Percentiles rank a stretch among this genome's conserved stretches.
These are phyloP conservation scores for Globisporangium lucens DNA, from an alignment of 352 stramenopile species.

Conservation along the genomic window DNA sequence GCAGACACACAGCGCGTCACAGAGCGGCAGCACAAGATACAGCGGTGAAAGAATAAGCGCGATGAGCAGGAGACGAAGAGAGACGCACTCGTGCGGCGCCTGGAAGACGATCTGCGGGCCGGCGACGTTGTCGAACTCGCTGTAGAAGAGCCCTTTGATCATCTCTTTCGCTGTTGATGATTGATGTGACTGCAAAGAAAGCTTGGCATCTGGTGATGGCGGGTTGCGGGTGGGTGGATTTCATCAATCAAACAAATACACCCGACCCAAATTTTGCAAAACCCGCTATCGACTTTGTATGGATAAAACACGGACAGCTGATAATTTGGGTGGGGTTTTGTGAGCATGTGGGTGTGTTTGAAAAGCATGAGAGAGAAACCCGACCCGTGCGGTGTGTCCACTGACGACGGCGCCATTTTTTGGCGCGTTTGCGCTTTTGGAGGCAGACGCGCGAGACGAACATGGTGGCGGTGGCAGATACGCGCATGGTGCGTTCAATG, in stretches of 20 bases:
- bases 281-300: not conserved
- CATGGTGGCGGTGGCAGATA: conserved; percentile 21
- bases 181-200: not conserved
- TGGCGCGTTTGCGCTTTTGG: conserved; percentile 6
- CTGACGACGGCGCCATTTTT: not conserved
- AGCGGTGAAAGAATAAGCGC: not conserved
- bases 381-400: not conserved
- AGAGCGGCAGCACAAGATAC: not conserved
- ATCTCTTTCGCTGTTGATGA: conserved; percentile 21
- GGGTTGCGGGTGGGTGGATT: not conserved
- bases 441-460: conserved; percentile 2
- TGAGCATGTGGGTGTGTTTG: not conserved
- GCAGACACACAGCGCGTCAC: not conserved
- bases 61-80: not conserved
- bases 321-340: not conserved
- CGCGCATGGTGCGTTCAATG: conserved; percentile 23
- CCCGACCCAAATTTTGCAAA: too few relatives aligned
- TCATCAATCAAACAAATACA: not conserved
- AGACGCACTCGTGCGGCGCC: conserved; percentile 68
- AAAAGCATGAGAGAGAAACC: not conserved
- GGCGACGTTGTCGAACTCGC: conserved; percentile 90
- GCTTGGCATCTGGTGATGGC: not conserved
- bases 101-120: conserved; percentile 90
- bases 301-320: not conserved
- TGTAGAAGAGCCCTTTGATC: conserved; percentile 89